Conservation (phyloP, 1,139 yeast species). For the Insectozyma bohioensis region DNA sequence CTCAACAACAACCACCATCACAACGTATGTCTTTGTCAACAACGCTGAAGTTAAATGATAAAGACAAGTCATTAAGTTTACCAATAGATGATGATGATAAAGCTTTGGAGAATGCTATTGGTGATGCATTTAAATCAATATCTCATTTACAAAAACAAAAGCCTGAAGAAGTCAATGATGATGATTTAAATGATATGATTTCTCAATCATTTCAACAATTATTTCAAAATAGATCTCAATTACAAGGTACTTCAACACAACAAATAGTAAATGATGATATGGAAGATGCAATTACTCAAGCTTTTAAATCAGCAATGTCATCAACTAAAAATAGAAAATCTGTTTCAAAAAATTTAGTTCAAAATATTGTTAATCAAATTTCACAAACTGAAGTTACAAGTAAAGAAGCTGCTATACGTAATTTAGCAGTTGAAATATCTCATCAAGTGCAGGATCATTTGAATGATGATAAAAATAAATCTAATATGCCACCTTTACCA, state of each 20-base stretch:
- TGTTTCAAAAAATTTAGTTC: conserved; percentile 21
- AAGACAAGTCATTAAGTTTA: too few species aligned
- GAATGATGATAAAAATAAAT: conserved; percentile 14
- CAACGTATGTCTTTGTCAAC: too few species aligned
- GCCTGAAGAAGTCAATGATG: conserved; percentile 13
- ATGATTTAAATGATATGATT: conserved; percentile 16
- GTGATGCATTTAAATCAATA: conserved; percentile 21
- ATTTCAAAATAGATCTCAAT: conserved; percentile 5
- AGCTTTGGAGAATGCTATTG: conserved; percentile 30
- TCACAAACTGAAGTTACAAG: conserved; percentile 7
- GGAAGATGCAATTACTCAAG: conserved; percentile 34
- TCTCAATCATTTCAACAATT: conserved; percentile 21
- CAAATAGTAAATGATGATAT: conserved; percentile 17
- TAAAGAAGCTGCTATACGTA: conserved; percentile 27
- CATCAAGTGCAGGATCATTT: conserved; percentile 34
- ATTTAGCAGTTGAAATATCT: conserved; percentile 34
- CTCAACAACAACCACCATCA: too few species aligned
- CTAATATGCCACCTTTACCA: conserved; percentile 13
- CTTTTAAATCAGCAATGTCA: conserved; percentile 30
- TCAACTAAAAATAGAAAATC: neutral
- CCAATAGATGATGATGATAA: too few species aligned
- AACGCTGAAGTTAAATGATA: too few species aligned
- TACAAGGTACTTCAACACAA: neutral
- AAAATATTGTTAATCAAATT: conserved; percentile 22
- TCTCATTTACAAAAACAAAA: too few species aligned